Evolutionary conservation across 1,284 basidiomycete genomes (phyloP), one percentile per base, ranked within the genome.

Genomic region (Neotropicomus parvogracilis): DNA sequence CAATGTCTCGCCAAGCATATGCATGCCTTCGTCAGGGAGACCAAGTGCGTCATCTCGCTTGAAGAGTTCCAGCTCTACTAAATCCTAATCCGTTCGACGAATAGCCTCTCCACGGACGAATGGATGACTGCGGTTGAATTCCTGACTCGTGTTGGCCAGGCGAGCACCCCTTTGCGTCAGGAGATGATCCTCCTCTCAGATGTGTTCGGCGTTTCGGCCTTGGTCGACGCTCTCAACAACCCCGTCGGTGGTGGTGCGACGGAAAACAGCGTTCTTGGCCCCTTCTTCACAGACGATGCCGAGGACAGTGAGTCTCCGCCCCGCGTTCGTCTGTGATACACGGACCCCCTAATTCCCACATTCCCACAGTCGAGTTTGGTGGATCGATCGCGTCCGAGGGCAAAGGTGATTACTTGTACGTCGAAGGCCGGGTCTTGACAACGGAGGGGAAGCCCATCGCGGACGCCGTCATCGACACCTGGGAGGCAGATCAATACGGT

Each of bases 161-260:
- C 68, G 52, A 88, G 82, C 67, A 81, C 82, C 0, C 77, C 81
- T 21, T 65, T 86, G 40, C 82, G 88, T 27, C 88, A 91, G 70
- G 91, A 94, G 63, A 88, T 88, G 62, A 90, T 92, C 58, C 78
- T 92, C 3, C 74, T 93, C 12, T 91, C 87, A 0, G 90, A 91
- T 62, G 74, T 80, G 0, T 70, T 93, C 2, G 91, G 91, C 9
- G 77, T 90, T 2, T 91, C 88, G 0, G 79, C 85, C 0, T 73
- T 93, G 44, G 84, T 94, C 7, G 88, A 92, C 58, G 70, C 79
- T 11, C 65, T 91, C 57, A 91, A 91, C 70, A 85, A 92, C 62
- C 82, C 85, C 4, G 79, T 78, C 39, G 72, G 78, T 3, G 74
- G 75, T 3, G 75, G 75, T 6, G 85, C 81, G 10, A 91, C 88